Percentiles rank a stretch among this genome's conserved stretches.
These are phyloP conservation scores for Populus hybrid DNA, from an alignment of 441 rosid species.

Conservation along the genomic window DNA sequence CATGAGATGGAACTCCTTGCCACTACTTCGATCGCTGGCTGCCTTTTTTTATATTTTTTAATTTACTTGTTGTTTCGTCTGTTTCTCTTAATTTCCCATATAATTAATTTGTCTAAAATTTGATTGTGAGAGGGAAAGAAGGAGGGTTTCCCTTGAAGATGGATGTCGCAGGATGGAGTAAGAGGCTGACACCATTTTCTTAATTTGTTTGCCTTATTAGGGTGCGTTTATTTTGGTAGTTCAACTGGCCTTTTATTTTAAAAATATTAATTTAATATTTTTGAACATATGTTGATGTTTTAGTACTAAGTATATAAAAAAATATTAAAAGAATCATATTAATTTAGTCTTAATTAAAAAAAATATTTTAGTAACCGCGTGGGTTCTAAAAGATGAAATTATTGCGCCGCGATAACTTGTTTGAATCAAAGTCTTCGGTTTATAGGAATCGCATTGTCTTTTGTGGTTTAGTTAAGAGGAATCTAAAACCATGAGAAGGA, in stretches of 20 bases:
- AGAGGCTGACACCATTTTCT: neutral
- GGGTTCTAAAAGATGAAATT: neutral
- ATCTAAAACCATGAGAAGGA: neutral
- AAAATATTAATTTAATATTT: no score
- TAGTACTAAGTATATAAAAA: no score
- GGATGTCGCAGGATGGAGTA: neutral
- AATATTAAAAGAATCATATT: no score
- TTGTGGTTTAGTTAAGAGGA: neutral
- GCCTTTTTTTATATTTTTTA: no score
- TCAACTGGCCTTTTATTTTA: no score
- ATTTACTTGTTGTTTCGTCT: no score
- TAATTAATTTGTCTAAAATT: no score
- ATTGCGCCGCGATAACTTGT: neutral
- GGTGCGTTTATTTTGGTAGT: neutral
- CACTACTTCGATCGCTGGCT: neutral
- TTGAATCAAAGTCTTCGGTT: neutral
- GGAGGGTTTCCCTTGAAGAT: neutral
- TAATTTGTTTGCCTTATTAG: neutral
- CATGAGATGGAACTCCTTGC: neutral
- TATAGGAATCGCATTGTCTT: neutral
- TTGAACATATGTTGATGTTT: no score
- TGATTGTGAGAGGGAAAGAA: no score
- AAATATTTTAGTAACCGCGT: no score
- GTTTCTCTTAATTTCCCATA: no score
- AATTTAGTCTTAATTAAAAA: no score